A percentile compares a stretch with the other conserved stretches of the same genome.
phyloP scores from a whole-genome alignment of 2,329 filamentous ascomycete genomes.

The Aspergillus novoparasiticus region DNA sequence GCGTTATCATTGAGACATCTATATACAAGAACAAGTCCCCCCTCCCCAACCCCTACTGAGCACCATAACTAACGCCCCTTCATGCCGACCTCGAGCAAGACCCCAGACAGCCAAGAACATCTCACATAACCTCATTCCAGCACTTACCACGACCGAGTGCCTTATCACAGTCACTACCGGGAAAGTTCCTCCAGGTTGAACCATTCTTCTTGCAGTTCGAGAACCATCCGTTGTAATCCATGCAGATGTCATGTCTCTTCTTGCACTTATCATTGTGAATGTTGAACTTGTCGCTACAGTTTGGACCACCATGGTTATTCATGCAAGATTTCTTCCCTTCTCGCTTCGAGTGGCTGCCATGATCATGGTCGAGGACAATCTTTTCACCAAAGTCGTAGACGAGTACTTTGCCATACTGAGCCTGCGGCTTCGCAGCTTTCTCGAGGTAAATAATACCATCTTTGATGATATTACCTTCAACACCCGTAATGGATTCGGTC shows the following conservation, averaged over 20 bases:
- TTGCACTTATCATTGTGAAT: not conserved
- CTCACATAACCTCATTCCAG: not conserved
- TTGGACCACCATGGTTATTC: not conserved
- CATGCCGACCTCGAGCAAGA: not conserved
- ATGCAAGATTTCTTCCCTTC: not conserved
- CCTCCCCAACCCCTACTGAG: not conserved
- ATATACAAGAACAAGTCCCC: not conserved
- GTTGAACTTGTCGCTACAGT: constrained; percentile 6
- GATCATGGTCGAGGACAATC: not conserved
- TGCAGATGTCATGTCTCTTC: not conserved
- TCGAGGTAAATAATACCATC: not conserved
- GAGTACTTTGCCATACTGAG: not conserved
- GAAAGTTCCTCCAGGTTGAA: constrained; percentile 4
- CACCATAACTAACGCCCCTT: not conserved
- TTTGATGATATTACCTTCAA: not conserved
- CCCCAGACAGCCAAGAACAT: not conserved
- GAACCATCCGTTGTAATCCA: not conserved
- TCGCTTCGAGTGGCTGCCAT: not conserved
- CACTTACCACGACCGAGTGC: not conserved
- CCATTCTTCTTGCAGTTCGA: constrained; percentile 3
- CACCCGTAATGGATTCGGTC: not conserved
- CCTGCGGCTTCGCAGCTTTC: not conserved
- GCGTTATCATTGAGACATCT: not conserved
- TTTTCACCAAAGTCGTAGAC: not conserved
- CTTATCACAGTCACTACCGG: not conserved